A percentile compares a stretch with the other conserved stretches of the same genome.
phyloP scores from a whole-genome alignment of 495 filamentous ascomycete species.

The Bombardia bombarda region DNA sequence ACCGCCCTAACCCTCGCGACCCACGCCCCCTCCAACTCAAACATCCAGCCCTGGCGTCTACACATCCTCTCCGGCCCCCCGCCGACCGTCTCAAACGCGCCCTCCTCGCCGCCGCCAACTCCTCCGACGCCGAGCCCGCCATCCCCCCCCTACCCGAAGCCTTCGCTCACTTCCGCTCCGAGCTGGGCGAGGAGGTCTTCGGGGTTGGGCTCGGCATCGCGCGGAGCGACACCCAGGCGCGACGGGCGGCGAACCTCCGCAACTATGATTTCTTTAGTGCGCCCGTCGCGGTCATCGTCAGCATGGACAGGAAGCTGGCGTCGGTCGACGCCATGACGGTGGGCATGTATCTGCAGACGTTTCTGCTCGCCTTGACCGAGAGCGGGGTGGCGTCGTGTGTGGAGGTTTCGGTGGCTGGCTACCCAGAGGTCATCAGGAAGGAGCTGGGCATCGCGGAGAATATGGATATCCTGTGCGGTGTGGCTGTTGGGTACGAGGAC shows the following conservation, averaged over 20 bases:
- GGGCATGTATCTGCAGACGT: background rate
- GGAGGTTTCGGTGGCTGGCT: background rate
- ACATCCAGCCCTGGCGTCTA: background rate
- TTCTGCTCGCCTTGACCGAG: background rate
- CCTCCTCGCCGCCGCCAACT: background rate
- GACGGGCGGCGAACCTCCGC: background rate
- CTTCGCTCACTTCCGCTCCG: background rate
- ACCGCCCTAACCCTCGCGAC: background rate
- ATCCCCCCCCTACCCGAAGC: background rate
- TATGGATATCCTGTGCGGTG: background rate
- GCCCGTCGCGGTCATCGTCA: background rate
- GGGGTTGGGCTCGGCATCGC: background rate
- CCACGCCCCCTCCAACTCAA: background rate
- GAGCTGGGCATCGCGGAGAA: background rate
- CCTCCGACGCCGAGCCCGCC: background rate
- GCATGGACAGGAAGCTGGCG: background rate
- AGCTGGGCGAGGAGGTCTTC: background rate
- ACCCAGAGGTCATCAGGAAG: background rate
- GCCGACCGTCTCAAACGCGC: background rate
- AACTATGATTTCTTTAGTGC: background rate
- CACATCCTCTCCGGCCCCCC: background rate
- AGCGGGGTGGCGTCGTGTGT: background rate
- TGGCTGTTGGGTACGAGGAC: background rate
- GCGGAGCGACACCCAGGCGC: background rate
- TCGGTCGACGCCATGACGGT: background rate